These are phyloP conservation scores for Saitoella complicata DNA, from an alignment of 805 yeast genomes.

Conservation along the genomic window DNA sequence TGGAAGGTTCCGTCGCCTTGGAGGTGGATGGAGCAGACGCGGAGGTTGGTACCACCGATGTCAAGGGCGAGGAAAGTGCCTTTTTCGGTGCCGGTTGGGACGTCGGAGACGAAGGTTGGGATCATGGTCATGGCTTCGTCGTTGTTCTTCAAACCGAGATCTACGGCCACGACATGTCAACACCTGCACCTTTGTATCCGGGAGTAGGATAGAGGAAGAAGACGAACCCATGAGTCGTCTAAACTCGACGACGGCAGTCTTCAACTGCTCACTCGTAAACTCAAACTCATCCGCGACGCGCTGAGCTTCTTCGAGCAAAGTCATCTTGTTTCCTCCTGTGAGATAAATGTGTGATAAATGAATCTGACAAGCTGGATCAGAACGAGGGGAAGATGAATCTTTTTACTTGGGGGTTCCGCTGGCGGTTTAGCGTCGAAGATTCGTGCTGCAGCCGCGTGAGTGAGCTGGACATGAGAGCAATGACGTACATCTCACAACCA, in stretches of 20 bases:
- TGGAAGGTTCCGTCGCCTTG: conserved; percentile 49
- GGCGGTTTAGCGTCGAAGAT: no score
- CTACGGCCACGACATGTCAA: conserved; percentile 15
- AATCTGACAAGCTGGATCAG: no score
- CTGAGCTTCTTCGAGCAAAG: conserved; percentile 3
- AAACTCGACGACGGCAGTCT: conserved; percentile 15
- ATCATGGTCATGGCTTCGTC: conserved; percentile 45
- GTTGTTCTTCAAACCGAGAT: conserved; percentile 17
- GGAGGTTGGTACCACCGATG: conserved; percentile 88
- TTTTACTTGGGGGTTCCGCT: no score
- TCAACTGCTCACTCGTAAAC: conserved; percentile 12
- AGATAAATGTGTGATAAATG: no score
- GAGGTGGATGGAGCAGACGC: conserved; percentile 77
- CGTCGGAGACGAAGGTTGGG: conserved; percentile 71
- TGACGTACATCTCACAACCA: no score
- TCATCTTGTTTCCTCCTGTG: no score
- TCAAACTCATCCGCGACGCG: conserved; percentile 13
- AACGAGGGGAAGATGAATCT: no score
- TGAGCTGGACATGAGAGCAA: no score
- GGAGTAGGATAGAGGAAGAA: conserved; percentile 3
- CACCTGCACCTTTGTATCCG: conserved; percentile 5
- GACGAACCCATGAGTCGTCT: conserved; percentile 9
- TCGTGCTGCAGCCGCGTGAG: no score
- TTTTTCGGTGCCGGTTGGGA: conserved; percentile 72
- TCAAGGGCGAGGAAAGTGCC: conserved; percentile 84